Evolutionary conservation across 2,329 filamentous ascomycete genomes (phyloP).

Genomic region (Cordyceps fumosorosea): DNA sequence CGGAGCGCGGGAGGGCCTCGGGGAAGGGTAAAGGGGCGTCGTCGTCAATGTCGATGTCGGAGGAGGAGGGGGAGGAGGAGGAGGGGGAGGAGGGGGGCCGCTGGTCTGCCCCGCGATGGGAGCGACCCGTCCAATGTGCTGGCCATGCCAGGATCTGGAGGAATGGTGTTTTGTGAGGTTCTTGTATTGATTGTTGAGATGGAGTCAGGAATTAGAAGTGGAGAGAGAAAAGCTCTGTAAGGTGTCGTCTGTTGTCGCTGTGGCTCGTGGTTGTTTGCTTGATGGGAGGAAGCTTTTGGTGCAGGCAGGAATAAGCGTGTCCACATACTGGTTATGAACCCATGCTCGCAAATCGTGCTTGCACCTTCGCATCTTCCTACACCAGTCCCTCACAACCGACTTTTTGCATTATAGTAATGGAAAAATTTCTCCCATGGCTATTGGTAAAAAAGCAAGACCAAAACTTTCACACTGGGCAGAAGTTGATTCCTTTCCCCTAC

Average conservation of each 20-base stretch:
- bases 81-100: constrained; percentile 26
- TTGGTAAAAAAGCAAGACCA: too few species aligned
- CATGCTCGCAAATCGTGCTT: too few species aligned
- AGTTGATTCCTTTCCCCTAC: too few species aligned
- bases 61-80: constrained; percentile 19
- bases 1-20: constrained; percentile 69
- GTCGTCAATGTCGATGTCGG: constrained; percentile 41
- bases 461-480: too few species aligned
- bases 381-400: too few species aligned
- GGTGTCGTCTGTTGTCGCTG: background rate
- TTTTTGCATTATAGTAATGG: too few species aligned
- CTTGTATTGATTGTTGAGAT: background rate
- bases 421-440: too few species aligned
- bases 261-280: background rate
- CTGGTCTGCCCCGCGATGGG: background rate
- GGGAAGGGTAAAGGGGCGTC: constrained; percentile 80
- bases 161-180: background rate
- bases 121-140: background rate
- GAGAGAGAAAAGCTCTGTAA: too few species aligned
- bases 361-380: too few species aligned
- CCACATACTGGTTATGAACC: background rate
- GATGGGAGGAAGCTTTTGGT: background rate
- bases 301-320: background rate
- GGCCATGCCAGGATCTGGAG: background rate
- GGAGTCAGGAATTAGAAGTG: background rate